phyloP scores from a whole-genome alignment of 257 asterid species.

The Solanum neorickii region DNA sequence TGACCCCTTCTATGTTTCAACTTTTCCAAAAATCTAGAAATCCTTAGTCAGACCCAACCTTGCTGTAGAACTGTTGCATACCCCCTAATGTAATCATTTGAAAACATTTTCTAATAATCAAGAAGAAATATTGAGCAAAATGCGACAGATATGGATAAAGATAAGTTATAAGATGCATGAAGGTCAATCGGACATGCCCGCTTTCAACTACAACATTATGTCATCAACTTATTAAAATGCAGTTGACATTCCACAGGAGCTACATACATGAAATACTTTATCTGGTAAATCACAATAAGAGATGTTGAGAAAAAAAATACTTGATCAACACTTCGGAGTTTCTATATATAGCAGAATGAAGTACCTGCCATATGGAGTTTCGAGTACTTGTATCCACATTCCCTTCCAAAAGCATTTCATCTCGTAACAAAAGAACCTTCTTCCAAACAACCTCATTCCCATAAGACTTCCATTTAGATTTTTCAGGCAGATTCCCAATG shows the following conservation, averaged over 20 bases:
- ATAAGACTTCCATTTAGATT: constrained; percentile 55
- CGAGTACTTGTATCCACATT: constrained; percentile 32
- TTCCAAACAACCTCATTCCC: constrained; percentile 56
- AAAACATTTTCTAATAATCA: neutral
- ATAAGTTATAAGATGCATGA: neutral
- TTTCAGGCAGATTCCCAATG: constrained; percentile 40
- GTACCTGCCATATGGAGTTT: constrained; percentile 41
- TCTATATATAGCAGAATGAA: neutral
- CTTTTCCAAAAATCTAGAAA: neutral
- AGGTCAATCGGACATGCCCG: neutral
- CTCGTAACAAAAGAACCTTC: constrained; percentile 55
- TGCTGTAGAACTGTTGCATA: neutral
- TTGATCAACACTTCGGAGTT: neutral
- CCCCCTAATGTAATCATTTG: neutral
- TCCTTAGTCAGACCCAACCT: neutral
- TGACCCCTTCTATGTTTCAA: neutral
- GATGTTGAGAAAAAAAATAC: neutral
- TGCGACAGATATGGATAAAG: neutral
- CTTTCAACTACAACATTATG: neutral
- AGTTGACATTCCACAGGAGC: neutral
- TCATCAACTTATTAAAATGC: neutral
- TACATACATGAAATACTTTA: neutral
- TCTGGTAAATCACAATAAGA: neutral
- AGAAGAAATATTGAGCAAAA: neutral
- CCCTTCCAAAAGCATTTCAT: constrained; percentile 31